phyloP scores from a whole-genome alignment of 768 basidiomycete genomes.

The Xanthoconium stramineum region DNA sequence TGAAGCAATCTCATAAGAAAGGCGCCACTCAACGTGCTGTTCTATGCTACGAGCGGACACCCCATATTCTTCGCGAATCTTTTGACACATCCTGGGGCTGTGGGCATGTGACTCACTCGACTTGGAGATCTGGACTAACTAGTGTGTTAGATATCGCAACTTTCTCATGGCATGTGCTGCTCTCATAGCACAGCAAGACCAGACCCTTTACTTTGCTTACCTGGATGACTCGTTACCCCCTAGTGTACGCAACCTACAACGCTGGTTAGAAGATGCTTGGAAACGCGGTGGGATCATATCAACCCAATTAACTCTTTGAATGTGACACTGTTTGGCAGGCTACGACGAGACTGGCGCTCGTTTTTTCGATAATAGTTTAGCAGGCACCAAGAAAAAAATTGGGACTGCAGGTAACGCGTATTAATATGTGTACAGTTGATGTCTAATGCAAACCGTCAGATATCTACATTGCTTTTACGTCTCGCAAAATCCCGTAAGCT shows the following conservation, averaged over 20 bases:
- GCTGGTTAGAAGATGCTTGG: conserved; percentile 85
- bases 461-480: conserved; percentile 74
- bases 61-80: conserved; percentile 53
- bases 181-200: conserved; percentile 62
- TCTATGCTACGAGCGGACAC: conserved; percentile 59
- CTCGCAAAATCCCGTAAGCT: conserved; percentile 77
- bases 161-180: conserved; percentile 75
- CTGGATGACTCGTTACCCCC: conserved; percentile 60
- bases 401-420: conserved; percentile 64
- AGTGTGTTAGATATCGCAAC: conserved; percentile 66
- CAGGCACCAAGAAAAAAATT: conserved; percentile 69
- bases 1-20: conserved; percentile 49
- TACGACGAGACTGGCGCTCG: conserved; percentile 70
- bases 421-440: background rate
- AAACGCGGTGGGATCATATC: conserved; percentile 41
- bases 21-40: conserved; percentile 53
- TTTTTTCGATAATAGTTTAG: conserved; percentile 49
- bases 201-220: conserved; percentile 59
- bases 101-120: conserved; percentile 42
- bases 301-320: background rate
- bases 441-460: conserved; percentile 40
- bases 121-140: conserved; percentile 2
- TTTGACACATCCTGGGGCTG: conserved; percentile 77
- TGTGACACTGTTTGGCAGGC: conserved; percentile 36
- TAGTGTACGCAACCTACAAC: conserved; percentile 70